Evolutionary conservation across 1,139 yeast species (phyloP).

Genomic region (Ashbya aceris): DNA sequence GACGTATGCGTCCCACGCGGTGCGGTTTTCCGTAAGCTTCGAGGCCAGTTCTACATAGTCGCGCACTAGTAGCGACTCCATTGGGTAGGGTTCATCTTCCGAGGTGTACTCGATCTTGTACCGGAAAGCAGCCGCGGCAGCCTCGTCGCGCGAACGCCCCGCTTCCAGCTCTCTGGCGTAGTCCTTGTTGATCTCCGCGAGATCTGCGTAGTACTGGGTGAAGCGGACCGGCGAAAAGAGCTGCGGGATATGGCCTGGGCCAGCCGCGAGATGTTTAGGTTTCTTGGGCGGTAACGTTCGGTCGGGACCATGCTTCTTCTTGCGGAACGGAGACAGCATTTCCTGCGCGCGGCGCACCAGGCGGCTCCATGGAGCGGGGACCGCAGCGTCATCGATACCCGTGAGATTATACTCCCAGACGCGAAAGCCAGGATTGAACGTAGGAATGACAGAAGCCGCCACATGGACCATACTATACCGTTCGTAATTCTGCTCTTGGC

Average conservation of each 20-base stretch:
- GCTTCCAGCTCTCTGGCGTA: conserved; percentile 14
- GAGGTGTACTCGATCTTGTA: conserved; percentile 65
- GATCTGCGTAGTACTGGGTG: conserved; percentile 63
- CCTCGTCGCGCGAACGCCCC: conserved; percentile 17
- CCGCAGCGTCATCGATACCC: conserved; percentile 32
- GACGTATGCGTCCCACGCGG: conserved; percentile 34
- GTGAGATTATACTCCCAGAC: conserved; percentile 81
- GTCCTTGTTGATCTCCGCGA: conserved; percentile 42
- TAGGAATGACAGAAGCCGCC: conserved; percentile 72
- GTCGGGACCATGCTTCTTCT: conserved; percentile 30
- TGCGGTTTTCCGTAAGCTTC: conserved; percentile 35
- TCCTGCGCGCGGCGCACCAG: background rate
- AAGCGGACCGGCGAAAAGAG: conserved; percentile 62
- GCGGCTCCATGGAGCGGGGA: conserved; percentile 37
- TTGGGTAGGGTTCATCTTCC: conserved; percentile 45
- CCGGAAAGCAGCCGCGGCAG: conserved; percentile 37
- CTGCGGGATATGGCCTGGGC: conserved; percentile 71
- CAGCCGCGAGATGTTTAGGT: conserved; percentile 46
- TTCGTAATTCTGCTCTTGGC: conserved; percentile 39
- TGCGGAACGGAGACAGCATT: background rate
- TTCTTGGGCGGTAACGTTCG: conserved; percentile 58
- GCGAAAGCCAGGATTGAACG: conserved; percentile 73
- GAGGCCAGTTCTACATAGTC: conserved; percentile 55
- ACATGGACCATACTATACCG: conserved; percentile 64
- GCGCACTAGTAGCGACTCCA: conserved; percentile 48